Evolutionary conservation across 257 asterid species (phyloP).

Genomic region (Nicotiana tabacum): DNA sequence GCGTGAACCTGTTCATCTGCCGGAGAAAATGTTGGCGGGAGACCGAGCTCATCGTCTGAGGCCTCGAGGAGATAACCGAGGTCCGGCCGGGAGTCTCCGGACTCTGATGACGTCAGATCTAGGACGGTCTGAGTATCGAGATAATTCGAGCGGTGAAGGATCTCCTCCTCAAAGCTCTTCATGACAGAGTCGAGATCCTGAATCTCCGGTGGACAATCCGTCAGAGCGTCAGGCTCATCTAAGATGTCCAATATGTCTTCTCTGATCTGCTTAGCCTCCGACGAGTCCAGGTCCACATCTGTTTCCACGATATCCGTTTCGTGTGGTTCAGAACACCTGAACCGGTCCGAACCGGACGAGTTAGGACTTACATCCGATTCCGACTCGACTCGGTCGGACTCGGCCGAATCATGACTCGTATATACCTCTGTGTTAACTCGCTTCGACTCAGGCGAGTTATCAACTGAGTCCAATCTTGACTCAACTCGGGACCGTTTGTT

Average conservation of each 20-base stretch:
- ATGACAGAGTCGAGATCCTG: slow-evolving; percentile 41
- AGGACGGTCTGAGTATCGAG: background rate
- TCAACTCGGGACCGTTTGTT: slow-evolving; percentile 28
- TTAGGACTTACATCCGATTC: background rate
- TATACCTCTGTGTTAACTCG: slow-evolving; percentile 2
- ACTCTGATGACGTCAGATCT: slow-evolving; percentile 13
- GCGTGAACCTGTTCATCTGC: background rate
- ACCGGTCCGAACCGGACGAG: background rate
- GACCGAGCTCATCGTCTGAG: slow-evolving; percentile 48
- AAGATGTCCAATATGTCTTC: slow-evolving; percentile 33
- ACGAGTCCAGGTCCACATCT: slow-evolving; percentile 8
- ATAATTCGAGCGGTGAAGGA: slow-evolving; percentile 16
- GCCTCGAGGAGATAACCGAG: slow-evolving; percentile 43
- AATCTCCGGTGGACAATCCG: slow-evolving; percentile 22
- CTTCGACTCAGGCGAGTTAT: slow-evolving; percentile 16
- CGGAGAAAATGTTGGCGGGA: slow-evolving; percentile 25
- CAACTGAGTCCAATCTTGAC: slow-evolving; percentile 13
- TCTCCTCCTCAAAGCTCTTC: slow-evolving; percentile 46
- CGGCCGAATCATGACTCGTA: background rate
- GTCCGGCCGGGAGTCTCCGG: slow-evolving; percentile 30
- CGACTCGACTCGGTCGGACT: background rate
- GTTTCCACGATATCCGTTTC: background rate
- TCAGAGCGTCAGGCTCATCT: slow-evolving; percentile 19
- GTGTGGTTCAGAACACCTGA: background rate
- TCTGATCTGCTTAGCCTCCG: slow-evolving; percentile 10